phyloP scores from a whole-genome alignment of 164 flowering plant genomes.

The Stephania yunnanensis region DNA sequence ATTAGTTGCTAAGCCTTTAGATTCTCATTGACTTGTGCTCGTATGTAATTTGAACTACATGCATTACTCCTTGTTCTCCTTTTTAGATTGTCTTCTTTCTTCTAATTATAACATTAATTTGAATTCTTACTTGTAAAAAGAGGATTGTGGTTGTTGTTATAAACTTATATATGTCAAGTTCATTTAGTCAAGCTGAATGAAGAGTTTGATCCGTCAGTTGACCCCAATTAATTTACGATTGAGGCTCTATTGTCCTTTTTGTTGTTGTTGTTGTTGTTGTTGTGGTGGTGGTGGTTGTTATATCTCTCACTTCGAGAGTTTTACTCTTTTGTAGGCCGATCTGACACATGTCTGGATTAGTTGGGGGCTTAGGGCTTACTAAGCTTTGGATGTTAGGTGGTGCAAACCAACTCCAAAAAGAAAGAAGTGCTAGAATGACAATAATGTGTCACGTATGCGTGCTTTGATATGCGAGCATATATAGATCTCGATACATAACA shows the following conservation, averaged over 20 bases:
- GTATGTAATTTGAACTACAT: neutral
- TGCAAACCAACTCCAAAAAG: no score
- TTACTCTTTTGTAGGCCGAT: neutral
- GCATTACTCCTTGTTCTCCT: neutral
- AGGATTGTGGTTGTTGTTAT: neutral
- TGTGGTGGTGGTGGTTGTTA: neutral
- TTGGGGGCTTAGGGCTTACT: no score
- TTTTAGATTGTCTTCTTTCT: neutral
- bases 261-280: neutral
- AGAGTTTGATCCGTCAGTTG: neutral
- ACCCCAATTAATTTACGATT: neutral
- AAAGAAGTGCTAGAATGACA: no score
- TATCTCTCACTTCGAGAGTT: neutral
- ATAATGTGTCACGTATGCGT: no score
- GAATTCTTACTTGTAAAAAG: neutral
- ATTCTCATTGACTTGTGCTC: neutral
- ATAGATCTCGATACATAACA: no score
- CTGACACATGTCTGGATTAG: neutral
- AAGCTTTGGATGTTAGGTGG: no score
- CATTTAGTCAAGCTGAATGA: neutral
- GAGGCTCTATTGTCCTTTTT: neutral
- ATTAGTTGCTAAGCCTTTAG: neutral
- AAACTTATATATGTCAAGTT: no score
- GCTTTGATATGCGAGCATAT: no score
- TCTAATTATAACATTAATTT: neutral